Conservation (phyloP, 352 stramenopile species). For the Globisporangium sylvaticum region DNA sequence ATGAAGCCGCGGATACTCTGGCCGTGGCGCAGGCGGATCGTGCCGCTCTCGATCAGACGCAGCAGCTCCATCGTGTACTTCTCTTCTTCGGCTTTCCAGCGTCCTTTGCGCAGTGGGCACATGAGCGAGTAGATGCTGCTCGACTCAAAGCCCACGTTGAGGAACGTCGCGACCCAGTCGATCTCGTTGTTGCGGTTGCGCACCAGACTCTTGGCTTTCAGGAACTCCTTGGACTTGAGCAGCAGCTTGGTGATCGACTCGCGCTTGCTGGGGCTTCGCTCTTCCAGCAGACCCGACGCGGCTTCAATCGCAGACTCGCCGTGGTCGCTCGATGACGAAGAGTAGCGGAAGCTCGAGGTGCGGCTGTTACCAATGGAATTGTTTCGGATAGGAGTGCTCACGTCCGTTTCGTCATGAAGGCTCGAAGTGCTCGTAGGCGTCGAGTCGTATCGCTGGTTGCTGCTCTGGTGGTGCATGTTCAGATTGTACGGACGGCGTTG, state of each 20-base stretch:
- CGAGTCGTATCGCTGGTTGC: neutral
- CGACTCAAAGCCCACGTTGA: slow-evolving; percentile 66
- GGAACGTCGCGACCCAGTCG: slow-evolving; percentile 73
- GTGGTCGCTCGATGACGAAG: slow-evolving; percentile 2
- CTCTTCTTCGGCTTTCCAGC: slow-evolving; percentile 74
- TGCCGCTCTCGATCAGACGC: slow-evolving; percentile 56
- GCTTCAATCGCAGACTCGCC: slow-evolving; percentile 17
- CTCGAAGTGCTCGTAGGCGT: neutral
- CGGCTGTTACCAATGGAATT: neutral
- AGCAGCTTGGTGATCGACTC: slow-evolving; percentile 49
- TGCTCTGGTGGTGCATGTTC: neutral
- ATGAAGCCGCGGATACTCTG: slow-evolving; percentile 73
- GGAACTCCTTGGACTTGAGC: slow-evolving; percentile 65
- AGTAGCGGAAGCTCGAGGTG: neutral
- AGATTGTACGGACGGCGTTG: neutral
- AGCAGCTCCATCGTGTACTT: slow-evolving; percentile 69
- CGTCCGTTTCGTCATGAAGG: neutral
- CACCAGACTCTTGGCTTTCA: slow-evolving; percentile 54
- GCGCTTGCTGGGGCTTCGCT: slow-evolving; percentile 27
- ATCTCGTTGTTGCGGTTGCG: slow-evolving; percentile 75
- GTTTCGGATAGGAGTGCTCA: neutral
- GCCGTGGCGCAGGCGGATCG: slow-evolving; percentile 51
- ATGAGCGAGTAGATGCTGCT: slow-evolving; percentile 76
- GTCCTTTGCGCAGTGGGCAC: slow-evolving; percentile 66
- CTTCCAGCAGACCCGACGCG: slow-evolving; percentile 10